Percentiles rank a stretch among this genome's conserved stretches.
These are phyloP conservation scores for Exophiala dermatitidis DNA, from an alignment of 2,329 filamentous ascomycete species.

Conservation along the genomic window DNA sequence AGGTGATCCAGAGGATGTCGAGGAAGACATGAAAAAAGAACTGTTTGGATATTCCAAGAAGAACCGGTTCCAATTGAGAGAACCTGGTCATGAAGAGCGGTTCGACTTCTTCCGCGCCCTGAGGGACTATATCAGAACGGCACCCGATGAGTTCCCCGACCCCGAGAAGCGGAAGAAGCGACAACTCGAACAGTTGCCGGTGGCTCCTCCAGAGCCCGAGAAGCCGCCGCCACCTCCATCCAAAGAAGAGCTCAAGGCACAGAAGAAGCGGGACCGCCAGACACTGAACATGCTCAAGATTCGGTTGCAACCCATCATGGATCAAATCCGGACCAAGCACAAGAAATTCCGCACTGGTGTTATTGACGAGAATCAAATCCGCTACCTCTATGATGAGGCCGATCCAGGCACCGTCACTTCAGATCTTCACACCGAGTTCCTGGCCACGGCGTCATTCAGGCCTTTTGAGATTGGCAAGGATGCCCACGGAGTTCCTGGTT, in stretches of 20 bases:
- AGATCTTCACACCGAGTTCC: slow-evolving; percentile 51
- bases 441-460: slow-evolving; percentile 52
- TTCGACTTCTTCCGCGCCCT: slow-evolving; percentile 71
- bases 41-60: slow-evolving; percentile 79
- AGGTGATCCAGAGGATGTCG: slow-evolving; percentile 58
- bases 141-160: slow-evolving; percentile 80
- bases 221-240: slow-evolving; percentile 55
- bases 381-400: slow-evolving; percentile 76
- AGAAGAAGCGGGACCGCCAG: slow-evolving; percentile 75
- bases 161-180: slow-evolving; percentile 80
- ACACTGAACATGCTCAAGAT: slow-evolving; percentile 83
- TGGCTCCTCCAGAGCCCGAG: slow-evolving; percentile 66
- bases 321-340: slow-evolving; percentile 86
- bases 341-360: slow-evolving; percentile 77
- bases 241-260: slow-evolving; percentile 71
- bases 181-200: slow-evolving; percentile 65
- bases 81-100: slow-evolving; percentile 58
- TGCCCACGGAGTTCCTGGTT: slow-evolving; percentile 66
- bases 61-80: slow-evolving; percentile 64
- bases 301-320: slow-evolving; percentile 88
- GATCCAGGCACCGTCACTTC: slow-evolving; percentile 60
- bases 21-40: slow-evolving; percentile 61
- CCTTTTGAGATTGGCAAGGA: slow-evolving; percentile 77
- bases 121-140: slow-evolving; percentile 67
- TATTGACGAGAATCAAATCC: slow-evolving; percentile 65